Conservation (phyloP, 2,329 filamentous ascomycete genomes). For the Cercospora beticola region DNA sequence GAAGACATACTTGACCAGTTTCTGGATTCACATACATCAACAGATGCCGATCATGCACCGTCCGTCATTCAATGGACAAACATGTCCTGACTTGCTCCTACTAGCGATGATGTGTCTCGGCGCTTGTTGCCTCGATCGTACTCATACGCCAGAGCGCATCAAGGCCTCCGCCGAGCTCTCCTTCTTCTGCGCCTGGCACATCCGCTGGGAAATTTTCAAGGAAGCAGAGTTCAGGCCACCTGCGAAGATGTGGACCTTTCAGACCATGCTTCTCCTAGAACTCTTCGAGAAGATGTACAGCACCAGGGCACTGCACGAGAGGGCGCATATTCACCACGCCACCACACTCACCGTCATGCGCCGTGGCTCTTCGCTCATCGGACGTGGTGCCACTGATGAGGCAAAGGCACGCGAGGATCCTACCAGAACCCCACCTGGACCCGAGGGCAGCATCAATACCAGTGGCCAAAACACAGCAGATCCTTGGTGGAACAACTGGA, state of each 20-base stretch:
- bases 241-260: constrained; percentile 94
- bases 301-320: constrained; percentile 84
- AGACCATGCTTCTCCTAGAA: constrained; percentile 83
- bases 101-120: constrained; percentile 91
- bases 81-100: constrained; percentile 78
- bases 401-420: constrained; percentile 72
- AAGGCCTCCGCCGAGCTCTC: constrained; percentile 78
- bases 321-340: constrained; percentile 94
- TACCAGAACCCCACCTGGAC: constrained; percentile 46
- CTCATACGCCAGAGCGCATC: constrained; percentile 70
- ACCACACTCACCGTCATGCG: constrained; percentile 95
- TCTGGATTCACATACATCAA: constrained; percentile 92
- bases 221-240: constrained; percentile 85
- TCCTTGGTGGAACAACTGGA: constrained; percentile 96
- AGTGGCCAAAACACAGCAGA: constrained; percentile 64
- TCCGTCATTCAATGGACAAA: constrained; percentile 86
- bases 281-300: constrained; percentile 98
- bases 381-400: constrained; percentile 78
- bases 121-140: constrained; percentile 82
- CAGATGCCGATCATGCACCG: constrained; percentile 94
- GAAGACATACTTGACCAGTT: constrained; percentile 89
- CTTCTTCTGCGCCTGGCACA: constrained; percentile 86
- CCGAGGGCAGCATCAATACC: constrained; percentile 49
- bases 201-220: constrained; percentile 96
- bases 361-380: constrained; percentile 84